These are phyloP conservation scores for Cucurbita moschata DNA, from an alignment of 306 rosid genomes.

Conservation along the genomic window DNA sequence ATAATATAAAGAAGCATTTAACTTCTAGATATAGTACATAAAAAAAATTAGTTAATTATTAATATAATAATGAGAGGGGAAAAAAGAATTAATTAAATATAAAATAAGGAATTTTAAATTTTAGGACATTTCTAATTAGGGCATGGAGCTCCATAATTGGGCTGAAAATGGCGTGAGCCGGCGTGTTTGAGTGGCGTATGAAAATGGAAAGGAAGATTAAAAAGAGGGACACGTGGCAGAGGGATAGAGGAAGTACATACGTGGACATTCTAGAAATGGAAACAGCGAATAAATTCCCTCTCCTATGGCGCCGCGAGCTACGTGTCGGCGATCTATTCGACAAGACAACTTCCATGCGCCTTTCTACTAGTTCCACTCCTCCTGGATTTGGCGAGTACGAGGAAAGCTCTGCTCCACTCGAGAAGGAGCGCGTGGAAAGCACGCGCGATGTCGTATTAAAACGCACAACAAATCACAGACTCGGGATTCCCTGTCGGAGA, in stretches of 20 bases:
- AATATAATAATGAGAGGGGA: background rate
- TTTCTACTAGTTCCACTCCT: background rate
- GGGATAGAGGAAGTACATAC: background rate
- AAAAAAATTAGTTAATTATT: background rate
- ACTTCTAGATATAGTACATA: background rate
- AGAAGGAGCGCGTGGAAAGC: accelerated
- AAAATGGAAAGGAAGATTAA: background rate
- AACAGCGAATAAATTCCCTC: background rate
- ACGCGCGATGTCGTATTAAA: background rate
- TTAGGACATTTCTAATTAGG: background rate
- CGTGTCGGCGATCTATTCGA: constrained; percentile 10
- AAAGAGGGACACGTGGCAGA: background rate
- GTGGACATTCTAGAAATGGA: background rate
- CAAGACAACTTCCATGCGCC: background rate
- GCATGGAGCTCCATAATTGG: background rate
- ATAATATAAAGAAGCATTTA: background rate
- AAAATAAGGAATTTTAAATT: background rate
- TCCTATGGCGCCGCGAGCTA: background rate
- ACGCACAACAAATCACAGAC: background rate
- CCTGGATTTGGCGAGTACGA: constrained; percentile 2
- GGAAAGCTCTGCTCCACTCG: background rate
- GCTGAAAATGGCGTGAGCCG: background rate
- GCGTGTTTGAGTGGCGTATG: background rate
- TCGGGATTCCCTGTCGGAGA: background rate
- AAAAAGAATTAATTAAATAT: background rate